A percentile compares a stretch with the other conserved stretches of the same genome.
Evolutionary conservation across 257 asterid genomes (phyloP).

Genomic region (Knoxia roxburghii): DNA sequence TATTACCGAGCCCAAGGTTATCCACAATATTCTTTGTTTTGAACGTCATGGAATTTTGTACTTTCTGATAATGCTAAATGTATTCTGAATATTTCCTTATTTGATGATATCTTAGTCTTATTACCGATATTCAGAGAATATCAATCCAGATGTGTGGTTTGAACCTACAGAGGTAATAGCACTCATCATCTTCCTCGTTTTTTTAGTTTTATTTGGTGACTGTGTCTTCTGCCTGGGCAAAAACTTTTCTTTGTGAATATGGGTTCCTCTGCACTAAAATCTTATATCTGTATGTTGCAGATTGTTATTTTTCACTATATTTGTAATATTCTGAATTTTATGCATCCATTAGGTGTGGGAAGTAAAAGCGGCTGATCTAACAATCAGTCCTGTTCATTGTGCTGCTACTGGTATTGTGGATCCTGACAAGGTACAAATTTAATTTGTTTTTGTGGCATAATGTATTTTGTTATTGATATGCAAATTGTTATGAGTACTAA

Average conservation of each 20-base stretch:
- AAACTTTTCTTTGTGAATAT: too few species aligned
- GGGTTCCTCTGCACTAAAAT: neutral
- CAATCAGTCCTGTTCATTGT: constrained; percentile 90
- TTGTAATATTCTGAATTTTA: neutral
- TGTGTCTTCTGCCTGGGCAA: too few species aligned
- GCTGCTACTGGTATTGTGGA: constrained; percentile 91
- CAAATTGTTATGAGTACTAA: neutral
- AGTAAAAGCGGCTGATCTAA: constrained; percentile 97
- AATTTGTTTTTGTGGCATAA: neutral
- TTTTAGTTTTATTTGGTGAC: too few species aligned
- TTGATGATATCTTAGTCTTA: constrained; percentile 47
- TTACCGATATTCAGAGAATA: constrained; percentile 63
- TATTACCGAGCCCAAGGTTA: constrained; percentile 77
- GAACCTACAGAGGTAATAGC: constrained; percentile 80
- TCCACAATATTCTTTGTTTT: constrained; percentile 12
- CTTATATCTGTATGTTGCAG: neutral
- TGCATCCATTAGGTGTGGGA: constrained; percentile 76
- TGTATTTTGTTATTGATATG: neutral
- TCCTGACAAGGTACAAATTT: constrained; percentile 54
- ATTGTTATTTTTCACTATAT: neutral
- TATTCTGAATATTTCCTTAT: constrained; percentile 14
- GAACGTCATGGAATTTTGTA: neutral
- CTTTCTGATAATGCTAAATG: neutral
- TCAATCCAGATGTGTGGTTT: constrained; percentile 94
- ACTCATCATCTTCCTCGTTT: neutral